Conservation (phyloP, 176 grass and related monocot genomes). For the Phyllostachys edulis region DNA sequence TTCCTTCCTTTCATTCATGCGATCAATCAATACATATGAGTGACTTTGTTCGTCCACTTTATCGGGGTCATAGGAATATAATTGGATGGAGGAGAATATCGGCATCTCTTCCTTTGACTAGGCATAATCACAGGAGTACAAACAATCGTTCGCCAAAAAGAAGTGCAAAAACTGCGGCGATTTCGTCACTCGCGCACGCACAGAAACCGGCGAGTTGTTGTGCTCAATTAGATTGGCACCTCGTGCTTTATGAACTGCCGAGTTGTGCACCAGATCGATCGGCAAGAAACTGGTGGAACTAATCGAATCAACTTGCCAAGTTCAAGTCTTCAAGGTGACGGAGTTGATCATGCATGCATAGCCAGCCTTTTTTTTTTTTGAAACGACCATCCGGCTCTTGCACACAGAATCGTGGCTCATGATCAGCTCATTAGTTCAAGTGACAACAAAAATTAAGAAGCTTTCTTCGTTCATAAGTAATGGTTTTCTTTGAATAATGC, state of each 20-base stretch:
- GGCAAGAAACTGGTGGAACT: neutral
- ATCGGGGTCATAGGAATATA: slow-evolving; percentile 3
- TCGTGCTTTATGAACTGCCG: neutral
- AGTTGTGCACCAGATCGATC: neutral
- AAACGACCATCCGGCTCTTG: neutral
- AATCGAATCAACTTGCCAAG: neutral
- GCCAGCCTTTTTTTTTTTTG: neutral
- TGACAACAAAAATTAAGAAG: neutral
- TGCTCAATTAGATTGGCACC: neutral
- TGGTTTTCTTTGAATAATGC: neutral
- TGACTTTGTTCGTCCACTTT: neutral
- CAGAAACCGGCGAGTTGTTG: neutral
- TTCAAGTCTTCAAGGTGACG: neutral
- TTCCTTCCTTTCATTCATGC: neutral
- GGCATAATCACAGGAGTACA: neutral
- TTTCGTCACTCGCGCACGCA: neutral
- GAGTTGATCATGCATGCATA: neutral
- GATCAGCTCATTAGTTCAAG: neutral
- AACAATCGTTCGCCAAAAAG: neutral
- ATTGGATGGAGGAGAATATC: neutral
- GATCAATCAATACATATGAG: neutral
- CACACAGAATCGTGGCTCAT: neutral
- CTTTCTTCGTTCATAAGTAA: neutral
- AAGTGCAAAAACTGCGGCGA: neutral
- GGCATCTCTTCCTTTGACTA: neutral